Evolutionary conservation across 2,329 filamentous ascomycete species (phyloP).

Genomic region (Bertia moriformis): DNA sequence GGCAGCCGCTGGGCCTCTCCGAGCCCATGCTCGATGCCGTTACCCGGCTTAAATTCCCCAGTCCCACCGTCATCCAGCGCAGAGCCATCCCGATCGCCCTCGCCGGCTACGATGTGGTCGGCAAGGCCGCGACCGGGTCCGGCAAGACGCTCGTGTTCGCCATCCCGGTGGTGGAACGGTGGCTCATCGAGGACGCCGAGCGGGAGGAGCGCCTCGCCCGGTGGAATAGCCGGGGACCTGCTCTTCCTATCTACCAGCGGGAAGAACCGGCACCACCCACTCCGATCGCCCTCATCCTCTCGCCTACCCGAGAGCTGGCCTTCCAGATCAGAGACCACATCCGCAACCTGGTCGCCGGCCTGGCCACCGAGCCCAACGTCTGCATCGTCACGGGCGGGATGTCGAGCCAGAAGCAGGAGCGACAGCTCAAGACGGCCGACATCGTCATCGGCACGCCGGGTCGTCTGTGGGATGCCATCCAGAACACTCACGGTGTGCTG

Average conservation of each 20-base stretch:
- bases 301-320: neutral
- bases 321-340: neutral
- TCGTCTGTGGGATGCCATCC: neutral
- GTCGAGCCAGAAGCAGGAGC: neutral
- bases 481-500: neutral
- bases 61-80: neutral
- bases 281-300: neutral
- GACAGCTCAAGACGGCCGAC: neutral
- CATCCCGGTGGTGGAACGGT: neutral
- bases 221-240: no score
- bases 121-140: neutral
- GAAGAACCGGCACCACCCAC: neutral
- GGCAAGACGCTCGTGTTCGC: neutral
- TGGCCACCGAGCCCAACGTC: neutral
- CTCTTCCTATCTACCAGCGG: no score
- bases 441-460: neutral
- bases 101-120: neutral
- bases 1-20: neutral
- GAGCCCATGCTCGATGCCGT: neutral
- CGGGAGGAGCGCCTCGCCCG: neutral
- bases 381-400: neutral
- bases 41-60: neutral
- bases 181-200: neutral
- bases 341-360: neutral
- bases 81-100: neutral